A percentile compares a stretch with the other conserved stretches of the same genome.
phyloP scores from a whole-genome alignment of 257 asterid species.

The Solanum pimpinellifolium region DNA sequence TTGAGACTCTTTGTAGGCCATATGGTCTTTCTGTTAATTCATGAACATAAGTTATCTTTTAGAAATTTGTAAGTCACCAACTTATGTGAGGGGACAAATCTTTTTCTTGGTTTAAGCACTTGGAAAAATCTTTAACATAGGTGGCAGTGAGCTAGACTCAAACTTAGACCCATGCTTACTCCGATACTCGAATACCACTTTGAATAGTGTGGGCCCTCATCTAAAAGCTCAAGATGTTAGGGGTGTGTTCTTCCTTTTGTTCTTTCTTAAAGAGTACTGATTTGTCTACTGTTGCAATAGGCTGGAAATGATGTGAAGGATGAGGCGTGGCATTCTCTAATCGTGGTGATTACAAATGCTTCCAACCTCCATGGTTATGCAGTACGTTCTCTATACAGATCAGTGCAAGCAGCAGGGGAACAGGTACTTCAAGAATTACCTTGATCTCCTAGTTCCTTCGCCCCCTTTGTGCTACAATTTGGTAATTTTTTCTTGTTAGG shows the following conservation, averaged over 20 bases:
- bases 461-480: background rate
- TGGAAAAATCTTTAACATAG: background rate
- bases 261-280: background rate
- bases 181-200: background rate
- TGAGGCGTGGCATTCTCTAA: conserved; percentile 95
- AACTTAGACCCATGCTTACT: background rate
- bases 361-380: conserved; percentile 84
- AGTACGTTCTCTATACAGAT: conserved; percentile 74
- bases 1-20: background rate
- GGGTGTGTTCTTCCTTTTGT: background rate
- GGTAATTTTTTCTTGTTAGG: conserved; percentile 32
- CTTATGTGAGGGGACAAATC: background rate
- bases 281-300: conserved; percentile 21
- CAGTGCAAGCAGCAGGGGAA: conserved; percentile 56
- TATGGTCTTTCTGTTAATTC: background rate
- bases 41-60: background rate
- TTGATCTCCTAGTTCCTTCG: background rate
- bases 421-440: conserved; percentile 39
- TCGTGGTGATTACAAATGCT: conserved; percentile 85
- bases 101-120: background rate
- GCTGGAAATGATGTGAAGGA: conserved; percentile 93
- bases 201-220: background rate
- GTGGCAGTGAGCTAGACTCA: background rate
- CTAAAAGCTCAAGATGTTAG: background rate
- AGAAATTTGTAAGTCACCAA: background rate